Percentiles rank a stretch among this genome's conserved stretches.
Evolutionary conservation across 1,284 basidiomycete species (phyloP).

Genomic region (Cryptococcus sp.): DNA sequence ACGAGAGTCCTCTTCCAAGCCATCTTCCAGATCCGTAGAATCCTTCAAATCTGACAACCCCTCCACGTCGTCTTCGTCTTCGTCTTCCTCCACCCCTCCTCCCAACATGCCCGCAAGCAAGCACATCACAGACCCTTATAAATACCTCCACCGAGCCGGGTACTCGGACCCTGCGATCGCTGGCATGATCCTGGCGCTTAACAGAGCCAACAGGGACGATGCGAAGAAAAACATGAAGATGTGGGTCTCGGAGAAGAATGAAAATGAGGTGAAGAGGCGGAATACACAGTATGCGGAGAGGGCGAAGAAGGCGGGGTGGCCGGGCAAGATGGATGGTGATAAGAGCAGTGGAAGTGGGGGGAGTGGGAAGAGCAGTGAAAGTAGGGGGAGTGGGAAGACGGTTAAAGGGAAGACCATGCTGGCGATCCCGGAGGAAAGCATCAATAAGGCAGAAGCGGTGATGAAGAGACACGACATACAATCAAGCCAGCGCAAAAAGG

Average conservation of each 20-base stretch:
- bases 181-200: conserved; percentile 16
- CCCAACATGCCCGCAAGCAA: conserved; percentile 9
- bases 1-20: background rate
- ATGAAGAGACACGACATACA: conserved; percentile 1
- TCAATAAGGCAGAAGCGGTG: conserved; percentile 5
- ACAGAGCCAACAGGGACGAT: conserved; percentile 1
- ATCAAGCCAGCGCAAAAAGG: background rate
- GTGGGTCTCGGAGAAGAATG: conserved; percentile 15
- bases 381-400: background rate
- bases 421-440: conserved; percentile 6
- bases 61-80: background rate
- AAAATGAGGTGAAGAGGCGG: conserved; percentile 8
- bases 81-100: background rate
- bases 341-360: background rate
- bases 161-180: conserved; percentile 14
- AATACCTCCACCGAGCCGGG: conserved; percentile 9
- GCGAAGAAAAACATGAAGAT: conserved; percentile 9
- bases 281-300: conserved; percentile 8
- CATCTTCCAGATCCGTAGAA: background rate
- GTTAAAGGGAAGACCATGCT: conserved; percentile 3
- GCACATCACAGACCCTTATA: conserved; percentile 6
- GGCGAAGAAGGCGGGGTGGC: conserved; percentile 7
- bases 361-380: background rate
- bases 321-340: background rate
- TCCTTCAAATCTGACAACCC: background rate